phyloP scores from a whole-genome alignment of 768 basidiomycete genomes.

The Pleurotus giganteus region DNA sequence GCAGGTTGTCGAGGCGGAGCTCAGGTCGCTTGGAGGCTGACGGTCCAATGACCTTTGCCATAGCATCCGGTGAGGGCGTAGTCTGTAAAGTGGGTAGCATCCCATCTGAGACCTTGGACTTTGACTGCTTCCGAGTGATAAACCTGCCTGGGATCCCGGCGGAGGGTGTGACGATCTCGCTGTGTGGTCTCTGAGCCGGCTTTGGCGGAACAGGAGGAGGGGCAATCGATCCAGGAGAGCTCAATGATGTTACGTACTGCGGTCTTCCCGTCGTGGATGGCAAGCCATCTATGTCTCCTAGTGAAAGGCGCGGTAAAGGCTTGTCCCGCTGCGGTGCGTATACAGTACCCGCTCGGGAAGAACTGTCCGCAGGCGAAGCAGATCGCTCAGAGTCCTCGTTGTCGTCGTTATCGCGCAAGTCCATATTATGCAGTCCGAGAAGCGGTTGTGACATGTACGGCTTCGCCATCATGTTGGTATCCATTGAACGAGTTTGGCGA shows the following conservation, averaged over 20 bases:
- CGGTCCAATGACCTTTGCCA: not conserved
- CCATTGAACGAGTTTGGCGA: slow-evolving; percentile 30
- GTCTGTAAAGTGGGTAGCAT: not conserved
- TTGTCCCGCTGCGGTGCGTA: not conserved
- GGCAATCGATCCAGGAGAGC: not conserved
- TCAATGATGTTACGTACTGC: slow-evolving; percentile 9
- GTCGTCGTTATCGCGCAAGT: not conserved
- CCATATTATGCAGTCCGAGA: slow-evolving; percentile 22
- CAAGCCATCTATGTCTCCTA: slow-evolving; percentile 5
- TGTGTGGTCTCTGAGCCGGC: slow-evolving; percentile 1
- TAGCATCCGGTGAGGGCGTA: not conserved
- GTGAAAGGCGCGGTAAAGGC: slow-evolving; percentile 1
- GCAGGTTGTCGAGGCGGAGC: slow-evolving; percentile 1
- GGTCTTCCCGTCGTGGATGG: not conserved
- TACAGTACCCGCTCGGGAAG: not conserved
- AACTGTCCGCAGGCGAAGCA: slow-evolving; percentile 1
- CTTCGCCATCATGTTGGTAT: slow-evolving; percentile 28
- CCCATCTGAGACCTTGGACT: not conserved
- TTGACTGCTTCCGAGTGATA: not conserved
- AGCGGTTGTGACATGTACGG: slow-evolving; percentile 48
- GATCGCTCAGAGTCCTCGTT: slow-evolving; percentile 7
- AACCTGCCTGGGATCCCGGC: slow-evolving; percentile 4
- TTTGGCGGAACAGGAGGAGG: slow-evolving; percentile 4
- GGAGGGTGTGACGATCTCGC: not conserved
- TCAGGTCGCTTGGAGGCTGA: not conserved